These are phyloP conservation scores for Limonium bicolor DNA, from an alignment of 148 eudicot species.

Conservation along the genomic window DNA sequence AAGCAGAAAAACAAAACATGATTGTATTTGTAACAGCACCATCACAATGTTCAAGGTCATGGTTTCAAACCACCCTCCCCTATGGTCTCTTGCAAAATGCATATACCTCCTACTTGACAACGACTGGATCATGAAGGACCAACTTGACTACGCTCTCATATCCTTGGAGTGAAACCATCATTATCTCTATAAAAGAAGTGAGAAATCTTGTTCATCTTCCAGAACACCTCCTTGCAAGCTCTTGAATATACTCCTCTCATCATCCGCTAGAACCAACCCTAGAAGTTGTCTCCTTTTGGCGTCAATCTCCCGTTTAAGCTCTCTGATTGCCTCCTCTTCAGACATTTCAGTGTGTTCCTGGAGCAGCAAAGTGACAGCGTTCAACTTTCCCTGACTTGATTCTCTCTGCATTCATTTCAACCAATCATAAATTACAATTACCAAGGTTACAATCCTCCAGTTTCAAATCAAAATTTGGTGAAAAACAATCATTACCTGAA, in stretches of 20 bases:
- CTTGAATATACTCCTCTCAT: conserved; percentile 37
- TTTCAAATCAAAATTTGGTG: neutral
- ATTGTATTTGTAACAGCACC: too few relatives aligned
- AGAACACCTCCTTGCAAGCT: conserved; percentile 63
- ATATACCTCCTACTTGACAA: too few relatives aligned
- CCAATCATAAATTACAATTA: neutral
- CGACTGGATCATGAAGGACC: conserved; percentile 47
- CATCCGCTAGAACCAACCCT: conserved; percentile 35
- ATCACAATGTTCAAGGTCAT: too few relatives aligned
- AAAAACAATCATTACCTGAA: conserved; percentile 9
- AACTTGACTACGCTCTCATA: conserved; percentile 27
- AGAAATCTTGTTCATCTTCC: conserved; percentile 55
- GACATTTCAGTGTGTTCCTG: conserved; percentile 20
- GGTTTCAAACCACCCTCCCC: too few relatives aligned
- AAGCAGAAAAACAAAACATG: too few relatives aligned
- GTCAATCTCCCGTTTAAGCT: conserved; percentile 18
- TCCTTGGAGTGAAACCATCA: conserved; percentile 57
- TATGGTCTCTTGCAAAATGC: too few relatives aligned
- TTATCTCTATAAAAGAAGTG: conserved; percentile 54
- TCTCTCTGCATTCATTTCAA: conserved; percentile 42
- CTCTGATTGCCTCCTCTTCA: conserved; percentile 34
- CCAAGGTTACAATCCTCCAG: too few relatives aligned
- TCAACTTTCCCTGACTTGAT: conserved; percentile 50
- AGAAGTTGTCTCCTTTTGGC: conserved; percentile 48
- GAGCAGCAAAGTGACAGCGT: conserved; percentile 46